phyloP scores from a whole-genome alignment of 495 filamentous ascomycete species.

The Aspergillus sclerotiicarbonarius region DNA sequence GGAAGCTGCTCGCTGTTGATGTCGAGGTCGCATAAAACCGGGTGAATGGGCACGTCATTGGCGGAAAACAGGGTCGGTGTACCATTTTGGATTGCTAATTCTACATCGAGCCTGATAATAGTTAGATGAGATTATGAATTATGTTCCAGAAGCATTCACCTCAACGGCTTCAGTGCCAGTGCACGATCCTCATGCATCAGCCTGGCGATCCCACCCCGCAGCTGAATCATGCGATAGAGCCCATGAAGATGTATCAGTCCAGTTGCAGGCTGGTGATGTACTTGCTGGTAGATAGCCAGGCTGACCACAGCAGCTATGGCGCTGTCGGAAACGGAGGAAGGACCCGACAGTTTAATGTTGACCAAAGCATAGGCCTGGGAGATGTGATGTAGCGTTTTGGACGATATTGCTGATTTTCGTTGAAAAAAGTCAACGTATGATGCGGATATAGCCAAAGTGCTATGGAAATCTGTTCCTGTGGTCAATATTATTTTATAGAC shows the following conservation, averaged over 20 bases:
- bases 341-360: constrained; percentile 20
- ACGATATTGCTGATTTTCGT: constrained; percentile 14
- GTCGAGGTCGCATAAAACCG: constrained; percentile 6
- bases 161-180: constrained; percentile 10
- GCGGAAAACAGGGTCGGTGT: constrained; percentile 5
- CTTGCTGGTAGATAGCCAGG: constrained; percentile 23
- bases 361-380: constrained; percentile 14
- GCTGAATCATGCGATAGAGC: constrained; percentile 22
- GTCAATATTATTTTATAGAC: too few relatives aligned
- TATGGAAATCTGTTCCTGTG: constrained; percentile 27
- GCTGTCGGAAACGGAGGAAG: constrained; percentile 15
- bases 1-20: neutral
- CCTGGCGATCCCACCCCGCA: constrained; percentile 24
- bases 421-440: constrained; percentile 14
- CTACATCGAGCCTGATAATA: constrained; percentile 7
- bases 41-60: constrained; percentile 4
- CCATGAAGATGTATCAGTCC: constrained; percentile 25
- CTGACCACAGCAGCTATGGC: constrained; percentile 23
- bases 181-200: constrained; percentile 14
- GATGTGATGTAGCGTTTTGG: constrained; percentile 10
- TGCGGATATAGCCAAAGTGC: constrained; percentile 19
- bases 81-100: constrained; percentile 12
- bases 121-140: constrained; percentile 6
- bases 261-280: constrained; percentile 20
- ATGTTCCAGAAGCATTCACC: constrained; percentile 1